Conservation (phyloP, 2,329 filamentous ascomycete genomes). For the Pseudogymnoascus destructans region DNA sequence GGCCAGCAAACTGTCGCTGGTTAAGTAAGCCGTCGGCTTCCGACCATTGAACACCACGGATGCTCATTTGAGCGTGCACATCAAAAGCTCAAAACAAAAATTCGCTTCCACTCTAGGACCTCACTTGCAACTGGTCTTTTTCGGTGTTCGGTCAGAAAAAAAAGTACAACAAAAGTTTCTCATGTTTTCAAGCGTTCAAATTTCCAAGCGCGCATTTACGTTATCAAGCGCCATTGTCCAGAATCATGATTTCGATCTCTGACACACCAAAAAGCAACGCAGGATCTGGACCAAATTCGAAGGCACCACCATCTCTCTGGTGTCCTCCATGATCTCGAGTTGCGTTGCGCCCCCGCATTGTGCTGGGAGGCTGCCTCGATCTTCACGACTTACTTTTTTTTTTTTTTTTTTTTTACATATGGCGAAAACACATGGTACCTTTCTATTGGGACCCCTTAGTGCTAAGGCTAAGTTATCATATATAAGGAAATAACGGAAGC, state of each 20-base stretch:
- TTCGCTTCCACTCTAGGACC: not conserved
- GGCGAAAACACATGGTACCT: too few species aligned
- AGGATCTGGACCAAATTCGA: constrained; percentile 20
- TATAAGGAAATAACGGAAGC: too few species aligned
- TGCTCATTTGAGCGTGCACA: not conserved
- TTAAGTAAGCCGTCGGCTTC: constrained; percentile 17
- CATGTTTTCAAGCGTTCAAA: constrained; percentile 18
- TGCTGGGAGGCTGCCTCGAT: constrained; percentile 26
- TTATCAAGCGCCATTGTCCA: not conserved
- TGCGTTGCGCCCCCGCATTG: constrained; percentile 21
- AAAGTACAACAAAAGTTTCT: constrained; percentile 22
- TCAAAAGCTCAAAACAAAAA: not conserved
- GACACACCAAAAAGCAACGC: constrained; percentile 17
- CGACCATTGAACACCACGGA: not conserved
- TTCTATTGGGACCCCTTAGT: too few species aligned
- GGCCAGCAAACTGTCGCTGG: constrained; percentile 35
- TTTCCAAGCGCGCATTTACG: constrained; percentile 22
- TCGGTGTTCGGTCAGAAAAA: constrained; percentile 6
- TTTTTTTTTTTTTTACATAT: not conserved
- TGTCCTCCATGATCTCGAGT: constrained; percentile 25
- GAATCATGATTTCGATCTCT: constrained; percentile 14
- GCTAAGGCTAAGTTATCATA: too few species aligned
- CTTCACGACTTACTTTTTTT: constrained; percentile 25
- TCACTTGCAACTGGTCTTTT: not conserved
- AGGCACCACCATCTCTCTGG: constrained; percentile 16